phyloP scores from a whole-genome alignment of 805 yeast genomes.

The Saturnispora silvae region DNA sequence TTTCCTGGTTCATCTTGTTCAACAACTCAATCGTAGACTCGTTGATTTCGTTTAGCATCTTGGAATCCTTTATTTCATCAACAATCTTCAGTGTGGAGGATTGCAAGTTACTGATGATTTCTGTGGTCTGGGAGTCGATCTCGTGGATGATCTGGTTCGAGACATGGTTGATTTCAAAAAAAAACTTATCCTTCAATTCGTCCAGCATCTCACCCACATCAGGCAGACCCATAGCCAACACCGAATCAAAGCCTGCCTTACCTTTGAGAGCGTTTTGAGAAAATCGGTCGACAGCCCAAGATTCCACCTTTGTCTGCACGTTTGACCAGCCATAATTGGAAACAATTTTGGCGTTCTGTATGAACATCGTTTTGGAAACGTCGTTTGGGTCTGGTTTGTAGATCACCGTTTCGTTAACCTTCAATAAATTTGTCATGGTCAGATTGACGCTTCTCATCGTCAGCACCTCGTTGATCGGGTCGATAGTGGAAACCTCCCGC shows the following conservation, averaged over 20 bases:
- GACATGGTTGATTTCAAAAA: constrained; percentile 16
- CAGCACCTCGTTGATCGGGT: constrained; percentile 50
- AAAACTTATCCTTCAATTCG: constrained; percentile 13
- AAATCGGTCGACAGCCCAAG: constrained; percentile 85
- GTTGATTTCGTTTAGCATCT: constrained; percentile 16
- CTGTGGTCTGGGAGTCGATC: constrained; percentile 18
- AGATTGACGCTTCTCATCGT: constrained; percentile 79
- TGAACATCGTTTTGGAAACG: constrained; percentile 44
- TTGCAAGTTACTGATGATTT: constrained; percentile 15
- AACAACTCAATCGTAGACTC: constrained; percentile 17
- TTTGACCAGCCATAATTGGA: constrained; percentile 66
- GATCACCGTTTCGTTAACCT: constrained; percentile 79
- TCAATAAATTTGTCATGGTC: constrained; percentile 65
- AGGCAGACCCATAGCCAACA: constrained; percentile 33
- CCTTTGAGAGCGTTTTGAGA: constrained; percentile 81
- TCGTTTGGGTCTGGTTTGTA: constrained; percentile 59
- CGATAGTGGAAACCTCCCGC: constrained; percentile 82
- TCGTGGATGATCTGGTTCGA: constrained; percentile 19
- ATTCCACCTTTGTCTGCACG: constrained; percentile 76
- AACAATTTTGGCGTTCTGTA: constrained; percentile 79
- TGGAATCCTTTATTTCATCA: constrained; percentile 14
- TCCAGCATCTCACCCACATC: constrained; percentile 19
- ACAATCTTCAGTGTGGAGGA: constrained; percentile 12
- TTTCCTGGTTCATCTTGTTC: constrained; percentile 17
- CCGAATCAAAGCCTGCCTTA: constrained; percentile 73